Evolutionary conservation across 129 eudicot genomes (phyloP).

Genomic region (Artemisia annua): DNA sequence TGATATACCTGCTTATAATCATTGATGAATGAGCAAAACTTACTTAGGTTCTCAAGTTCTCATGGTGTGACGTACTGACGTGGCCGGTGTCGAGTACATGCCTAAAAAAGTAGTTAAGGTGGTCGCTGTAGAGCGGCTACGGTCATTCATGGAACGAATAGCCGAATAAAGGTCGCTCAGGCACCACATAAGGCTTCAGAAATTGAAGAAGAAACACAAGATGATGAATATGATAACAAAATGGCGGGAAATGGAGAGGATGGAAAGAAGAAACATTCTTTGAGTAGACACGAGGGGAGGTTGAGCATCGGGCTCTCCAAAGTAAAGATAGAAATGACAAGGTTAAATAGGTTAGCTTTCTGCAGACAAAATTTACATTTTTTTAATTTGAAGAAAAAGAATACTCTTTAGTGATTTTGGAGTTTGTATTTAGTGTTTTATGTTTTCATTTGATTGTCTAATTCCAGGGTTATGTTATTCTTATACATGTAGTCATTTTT

Average conservation of each 20-base stretch:
- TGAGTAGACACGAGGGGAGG: conserved; percentile 78
- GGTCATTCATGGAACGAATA: conserved; percentile 80
- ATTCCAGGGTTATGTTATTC: not conserved
- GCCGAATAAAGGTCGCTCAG: conserved; percentile 75
- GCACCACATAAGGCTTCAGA: conserved; percentile 67
- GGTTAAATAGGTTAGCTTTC: too few relatives aligned
- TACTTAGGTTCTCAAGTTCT: too few relatives aligned
- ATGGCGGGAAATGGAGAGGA: conserved; percentile 39
- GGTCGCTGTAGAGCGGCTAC: conserved; percentile 76
- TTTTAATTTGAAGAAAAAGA: conserved; percentile 28
- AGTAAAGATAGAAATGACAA: conserved; percentile 88
- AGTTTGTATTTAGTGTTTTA: too few relatives aligned
- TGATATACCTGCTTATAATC: too few relatives aligned
- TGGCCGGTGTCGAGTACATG: conserved; percentile 24
- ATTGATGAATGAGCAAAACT: too few relatives aligned
- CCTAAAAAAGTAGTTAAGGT: conserved; percentile 89
- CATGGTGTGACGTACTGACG: too few relatives aligned
- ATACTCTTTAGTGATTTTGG: conserved; percentile 15
- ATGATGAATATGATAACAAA: conserved; percentile 38
- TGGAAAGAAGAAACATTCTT: conserved; percentile 42
- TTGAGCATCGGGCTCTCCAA: conserved; percentile 88
- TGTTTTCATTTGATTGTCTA: conserved; percentile 9
- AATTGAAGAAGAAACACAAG: conserved; percentile 52
- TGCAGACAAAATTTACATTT: too few relatives aligned
- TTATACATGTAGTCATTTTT: too few relatives aligned